A percentile compares a stretch with the other conserved stretches of the same genome.
Conservation (phyloP, 495 filamentous ascomycete species). For the Oleoguttula mirabilis region DNA sequence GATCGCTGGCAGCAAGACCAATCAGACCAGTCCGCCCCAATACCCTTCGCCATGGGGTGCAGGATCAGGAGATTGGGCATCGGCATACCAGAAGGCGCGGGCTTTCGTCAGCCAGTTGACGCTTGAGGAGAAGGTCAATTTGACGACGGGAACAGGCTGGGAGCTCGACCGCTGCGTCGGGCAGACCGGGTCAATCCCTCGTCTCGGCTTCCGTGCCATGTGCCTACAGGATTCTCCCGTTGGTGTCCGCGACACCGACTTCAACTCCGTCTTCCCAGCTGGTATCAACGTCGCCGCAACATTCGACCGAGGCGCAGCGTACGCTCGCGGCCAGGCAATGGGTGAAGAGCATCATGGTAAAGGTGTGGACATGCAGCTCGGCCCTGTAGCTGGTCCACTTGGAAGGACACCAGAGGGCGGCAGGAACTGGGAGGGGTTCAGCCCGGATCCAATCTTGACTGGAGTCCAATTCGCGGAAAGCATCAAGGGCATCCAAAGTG, state of each 20-base stretch:
- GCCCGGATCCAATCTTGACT: constrained; percentile 31
- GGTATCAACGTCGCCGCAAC: constrained; percentile 32
- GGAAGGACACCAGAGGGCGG: constrained; percentile 57
- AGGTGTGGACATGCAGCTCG: constrained; percentile 67
- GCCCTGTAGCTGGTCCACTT: constrained; percentile 74
- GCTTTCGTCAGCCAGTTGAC: constrained; percentile 74
- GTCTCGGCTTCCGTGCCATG: constrained; percentile 63
- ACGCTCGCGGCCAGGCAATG: constrained; percentile 30
- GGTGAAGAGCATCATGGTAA: constrained; percentile 28
- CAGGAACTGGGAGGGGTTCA: constrained; percentile 63
- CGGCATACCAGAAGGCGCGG: constrained; percentile 63
- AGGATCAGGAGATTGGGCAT: constrained; percentile 58
- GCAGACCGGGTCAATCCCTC: constrained; percentile 54
- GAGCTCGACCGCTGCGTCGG: constrained; percentile 66
- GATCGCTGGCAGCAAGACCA: constrained; percentile 16
- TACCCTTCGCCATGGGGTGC: constrained; percentile 80
- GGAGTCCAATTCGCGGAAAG: constrained; percentile 29
- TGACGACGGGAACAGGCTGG: constrained; percentile 84
- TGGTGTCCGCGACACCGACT: constrained; percentile 52
- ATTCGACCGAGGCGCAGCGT: constrained; percentile 28
- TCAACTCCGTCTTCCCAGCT: constrained; percentile 30
- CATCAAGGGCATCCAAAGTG: constrained; percentile 30
- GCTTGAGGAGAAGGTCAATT: constrained; percentile 79
- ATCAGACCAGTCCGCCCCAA: constrained; percentile 43
- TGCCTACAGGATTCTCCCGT: constrained; percentile 87